These are phyloP conservation scores for Leishmania tropica DNA, from an alignment of 208 protist genomes.

Conservation along the genomic window DNA sequence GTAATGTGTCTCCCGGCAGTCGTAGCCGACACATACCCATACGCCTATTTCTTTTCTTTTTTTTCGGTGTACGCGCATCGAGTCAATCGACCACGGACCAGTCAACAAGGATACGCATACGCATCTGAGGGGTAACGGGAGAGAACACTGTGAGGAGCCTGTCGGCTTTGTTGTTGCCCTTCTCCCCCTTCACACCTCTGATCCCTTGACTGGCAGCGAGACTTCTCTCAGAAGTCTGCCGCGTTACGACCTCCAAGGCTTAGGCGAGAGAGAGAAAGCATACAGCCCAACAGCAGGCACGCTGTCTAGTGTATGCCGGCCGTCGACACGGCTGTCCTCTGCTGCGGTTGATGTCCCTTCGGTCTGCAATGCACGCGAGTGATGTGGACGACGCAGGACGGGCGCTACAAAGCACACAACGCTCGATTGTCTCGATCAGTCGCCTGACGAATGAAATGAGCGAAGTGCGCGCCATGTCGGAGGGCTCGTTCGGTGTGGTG, in stretches of 20 bases:
- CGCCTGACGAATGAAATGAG: conserved; percentile 80
- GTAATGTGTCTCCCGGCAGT: neutral
- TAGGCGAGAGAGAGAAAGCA: neutral
- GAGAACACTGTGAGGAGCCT: neutral
- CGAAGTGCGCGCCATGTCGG: conserved; percentile 54
- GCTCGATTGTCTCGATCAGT: conserved; percentile 51
- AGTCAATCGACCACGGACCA: neutral
- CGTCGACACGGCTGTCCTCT: neutral
- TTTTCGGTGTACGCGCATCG: neutral
- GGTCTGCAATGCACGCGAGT: neutral
- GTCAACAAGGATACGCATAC: neutral
- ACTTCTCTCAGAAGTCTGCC: neutral
- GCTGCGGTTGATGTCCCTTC: neutral
- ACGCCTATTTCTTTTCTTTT: neutral
- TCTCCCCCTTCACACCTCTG: neutral
- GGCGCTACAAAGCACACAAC: conserved; percentile 31
- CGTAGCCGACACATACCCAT: neutral
- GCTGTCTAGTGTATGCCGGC: neutral
- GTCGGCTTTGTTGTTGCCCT: neutral
- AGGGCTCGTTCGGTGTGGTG: conserved; percentile 79
- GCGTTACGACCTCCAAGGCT: neutral
- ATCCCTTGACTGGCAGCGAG: neutral
- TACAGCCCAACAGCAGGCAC: neutral
- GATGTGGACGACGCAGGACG: conserved; percentile 15
- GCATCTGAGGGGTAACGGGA: neutral